These are phyloP conservation scores for Zygotorulaspora danielsina DNA, from an alignment of 805 yeast genomes.

Conservation along the genomic window DNA sequence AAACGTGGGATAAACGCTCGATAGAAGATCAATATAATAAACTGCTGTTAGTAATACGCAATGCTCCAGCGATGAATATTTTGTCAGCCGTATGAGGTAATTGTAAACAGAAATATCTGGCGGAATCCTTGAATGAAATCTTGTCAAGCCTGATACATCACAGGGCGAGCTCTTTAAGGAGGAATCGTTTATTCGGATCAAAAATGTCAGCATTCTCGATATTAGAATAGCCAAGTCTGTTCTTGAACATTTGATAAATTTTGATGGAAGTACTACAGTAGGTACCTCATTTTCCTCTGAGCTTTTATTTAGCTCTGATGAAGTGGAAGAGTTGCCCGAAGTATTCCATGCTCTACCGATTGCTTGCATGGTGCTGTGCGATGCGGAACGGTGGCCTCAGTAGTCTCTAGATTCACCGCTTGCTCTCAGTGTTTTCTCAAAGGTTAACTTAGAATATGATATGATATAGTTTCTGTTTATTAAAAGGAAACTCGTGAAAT, in stretches of 20 bases:
- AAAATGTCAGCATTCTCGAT: conserved; percentile 72
- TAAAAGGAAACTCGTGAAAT: not conserved
- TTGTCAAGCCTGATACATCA: conserved; percentile 46
- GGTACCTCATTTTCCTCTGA: conserved; percentile 14
- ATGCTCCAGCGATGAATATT: conserved; percentile 80
- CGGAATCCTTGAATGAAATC: conserved; percentile 92
- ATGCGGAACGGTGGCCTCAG: too few relatives aligned
- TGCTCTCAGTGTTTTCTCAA: too few relatives aligned
- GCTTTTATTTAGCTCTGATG: conserved; percentile 1
- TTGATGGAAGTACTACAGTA: conserved; percentile 29
- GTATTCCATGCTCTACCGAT: not conserved
- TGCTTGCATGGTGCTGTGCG: not conserved
- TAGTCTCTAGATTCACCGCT: too few relatives aligned
- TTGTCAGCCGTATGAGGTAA: conserved; percentile 70
- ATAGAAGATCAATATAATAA: conserved; percentile 84
- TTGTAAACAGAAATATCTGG: conserved; percentile 80
- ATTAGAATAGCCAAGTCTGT: conserved; percentile 68
- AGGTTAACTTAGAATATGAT: not conserved
- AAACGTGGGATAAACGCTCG: conserved; percentile 72
- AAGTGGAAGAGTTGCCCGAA: not conserved
- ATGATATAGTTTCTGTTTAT: not conserved
- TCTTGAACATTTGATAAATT: conserved; percentile 61
- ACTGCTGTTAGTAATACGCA: conserved; percentile 76
- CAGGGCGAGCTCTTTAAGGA: conserved; percentile 1
- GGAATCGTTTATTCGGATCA: conserved; percentile 69